Evolutionary conservation across 1,284 basidiomycete genomes (phyloP).

Genomic region (Coniferiporia sulphurascens): DNA sequence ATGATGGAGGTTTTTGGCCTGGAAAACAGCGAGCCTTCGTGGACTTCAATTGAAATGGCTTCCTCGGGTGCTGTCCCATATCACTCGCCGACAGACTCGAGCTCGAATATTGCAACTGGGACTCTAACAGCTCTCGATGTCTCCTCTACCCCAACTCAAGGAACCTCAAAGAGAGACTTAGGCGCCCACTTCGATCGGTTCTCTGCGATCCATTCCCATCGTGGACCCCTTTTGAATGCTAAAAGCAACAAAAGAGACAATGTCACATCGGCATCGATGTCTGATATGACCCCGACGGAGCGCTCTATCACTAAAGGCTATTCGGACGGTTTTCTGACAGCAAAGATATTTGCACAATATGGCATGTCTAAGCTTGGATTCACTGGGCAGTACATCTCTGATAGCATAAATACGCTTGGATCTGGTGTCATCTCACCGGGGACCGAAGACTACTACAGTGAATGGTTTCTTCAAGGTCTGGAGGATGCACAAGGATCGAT

Average conservation of each 20-base stretch:
- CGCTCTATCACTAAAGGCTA: slow-evolving; percentile 44
- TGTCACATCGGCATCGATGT: no score
- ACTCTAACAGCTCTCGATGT: neutral
- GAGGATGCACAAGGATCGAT: slow-evolving; percentile 35
- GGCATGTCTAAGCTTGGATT: slow-evolving; percentile 62
- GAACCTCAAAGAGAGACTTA: slow-evolving; percentile 1
- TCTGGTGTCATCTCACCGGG: slow-evolving; percentile 33
- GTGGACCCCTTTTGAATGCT: neutral
- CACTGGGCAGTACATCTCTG: slow-evolving; percentile 54
- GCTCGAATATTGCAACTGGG: slow-evolving; percentile 14
- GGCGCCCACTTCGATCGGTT: slow-evolving; percentile 9
- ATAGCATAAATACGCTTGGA: slow-evolving; percentile 39
- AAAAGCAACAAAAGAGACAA: slow-evolving; percentile 6
- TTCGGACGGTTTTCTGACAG: slow-evolving; percentile 57
- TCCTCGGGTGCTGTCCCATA: no score
- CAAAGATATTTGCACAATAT: slow-evolving; percentile 53
- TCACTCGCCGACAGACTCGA: neutral
- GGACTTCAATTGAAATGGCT: no score
- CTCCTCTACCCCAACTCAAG: neutral
- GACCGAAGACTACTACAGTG: slow-evolving; percentile 40
- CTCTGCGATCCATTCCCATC: slow-evolving; percentile 11
- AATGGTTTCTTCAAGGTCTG: slow-evolving; percentile 45
- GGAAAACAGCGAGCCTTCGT: slow-evolving; percentile 2
- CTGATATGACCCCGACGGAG: slow-evolving; percentile 20
- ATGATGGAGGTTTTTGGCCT: slow-evolving; percentile 17